A percentile compares a stretch with the other conserved stretches of the same genome.
Evolutionary conservation across 2,329 filamentous ascomycete species (phyloP).

Genomic region (Aureobasidium musti): DNA sequence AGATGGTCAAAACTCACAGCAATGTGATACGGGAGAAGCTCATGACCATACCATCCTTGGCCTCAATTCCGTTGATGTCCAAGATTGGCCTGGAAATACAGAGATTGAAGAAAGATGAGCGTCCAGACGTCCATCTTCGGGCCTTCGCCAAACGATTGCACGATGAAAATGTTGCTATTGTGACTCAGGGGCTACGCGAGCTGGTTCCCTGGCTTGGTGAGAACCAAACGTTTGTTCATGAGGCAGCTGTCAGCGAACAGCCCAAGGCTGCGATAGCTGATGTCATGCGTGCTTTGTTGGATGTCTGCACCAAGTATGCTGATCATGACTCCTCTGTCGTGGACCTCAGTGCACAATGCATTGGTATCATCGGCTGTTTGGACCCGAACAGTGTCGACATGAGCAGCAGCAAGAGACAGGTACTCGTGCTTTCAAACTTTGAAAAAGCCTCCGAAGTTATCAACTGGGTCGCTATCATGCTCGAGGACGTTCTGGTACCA

Average conservation of each 20-base stretch:
- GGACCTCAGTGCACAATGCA: slow-evolving; percentile 72
- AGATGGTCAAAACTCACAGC: slow-evolving; percentile 65
- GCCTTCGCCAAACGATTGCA: slow-evolving; percentile 72
- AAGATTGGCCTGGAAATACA: slow-evolving; percentile 68
- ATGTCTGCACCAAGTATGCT: slow-evolving; percentile 81
- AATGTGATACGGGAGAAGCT: slow-evolving; percentile 66
- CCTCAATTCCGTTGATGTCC: slow-evolving; percentile 67
- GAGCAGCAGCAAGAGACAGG: slow-evolving; percentile 73
- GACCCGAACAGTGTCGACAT: slow-evolving; percentile 88
- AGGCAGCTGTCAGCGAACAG: slow-evolving; percentile 78
- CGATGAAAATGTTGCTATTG: slow-evolving; percentile 84
- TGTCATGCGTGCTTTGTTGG: slow-evolving; percentile 75
- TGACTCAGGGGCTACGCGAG: slow-evolving; percentile 77
- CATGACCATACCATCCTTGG: slow-evolving; percentile 75
- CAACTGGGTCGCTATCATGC: slow-evolving; percentile 80
- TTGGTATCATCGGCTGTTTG: slow-evolving; percentile 87
- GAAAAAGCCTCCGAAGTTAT: slow-evolving; percentile 73
- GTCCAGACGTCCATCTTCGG: slow-evolving; percentile 65
- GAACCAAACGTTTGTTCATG: slow-evolving; percentile 77
- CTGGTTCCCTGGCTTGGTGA: slow-evolving; percentile 69
- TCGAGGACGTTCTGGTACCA: slow-evolving; percentile 86
- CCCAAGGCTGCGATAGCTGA: slow-evolving; percentile 72
- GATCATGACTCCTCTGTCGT: slow-evolving; percentile 67
- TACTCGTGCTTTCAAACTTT: slow-evolving; percentile 87
- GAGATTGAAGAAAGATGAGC: slow-evolving; percentile 64